These are phyloP conservation scores for Cordyceps cicadae DNA, from an alignment of 2,329 filamentous ascomycete species.

Conservation along the genomic window DNA sequence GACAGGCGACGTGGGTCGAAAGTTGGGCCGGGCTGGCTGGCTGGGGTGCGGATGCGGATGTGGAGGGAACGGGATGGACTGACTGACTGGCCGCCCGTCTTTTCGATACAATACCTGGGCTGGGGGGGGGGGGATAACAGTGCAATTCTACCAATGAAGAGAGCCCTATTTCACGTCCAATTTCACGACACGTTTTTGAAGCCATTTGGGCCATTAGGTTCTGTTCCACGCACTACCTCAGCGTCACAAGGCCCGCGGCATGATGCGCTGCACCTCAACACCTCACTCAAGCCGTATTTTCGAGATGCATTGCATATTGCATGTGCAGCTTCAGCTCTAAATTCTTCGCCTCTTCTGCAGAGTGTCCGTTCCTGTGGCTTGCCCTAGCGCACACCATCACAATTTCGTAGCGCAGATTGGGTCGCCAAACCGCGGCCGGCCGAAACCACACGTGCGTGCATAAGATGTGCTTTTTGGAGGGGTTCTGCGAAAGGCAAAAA, in stretches of 20 bases:
- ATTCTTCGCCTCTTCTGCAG: not conserved
- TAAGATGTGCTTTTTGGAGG: not conserved
- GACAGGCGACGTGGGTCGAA: not conserved
- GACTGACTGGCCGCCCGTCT: not conserved
- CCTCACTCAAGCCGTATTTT: not conserved
- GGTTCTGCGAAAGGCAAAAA: too few relatives aligned
- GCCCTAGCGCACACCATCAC: conserved; percentile 2
- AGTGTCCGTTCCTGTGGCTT: conserved; percentile 3
- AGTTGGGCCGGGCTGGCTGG: not conserved
- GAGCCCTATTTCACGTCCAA: not conserved
- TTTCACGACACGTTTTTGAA: not conserved
- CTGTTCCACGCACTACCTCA: not conserved
- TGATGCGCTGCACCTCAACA: not conserved
- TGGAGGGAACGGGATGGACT: not conserved
- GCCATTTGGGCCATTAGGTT: not conserved
- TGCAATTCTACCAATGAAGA: not conserved
- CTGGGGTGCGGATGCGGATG: not conserved
- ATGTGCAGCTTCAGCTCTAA: not conserved
- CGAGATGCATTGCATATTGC: not conserved
- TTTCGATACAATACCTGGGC: not conserved
- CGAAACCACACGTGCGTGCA: not conserved
- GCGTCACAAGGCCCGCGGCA: not conserved
- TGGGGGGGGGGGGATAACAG: too few relatives aligned
- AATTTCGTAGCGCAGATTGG: not conserved
- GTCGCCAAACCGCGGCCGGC: conserved; percentile 1